Base-by-base conservation (phyloP, 495 filamentous ascomycete genomes). In the Clohesyomyces aquaticus region DNA sequence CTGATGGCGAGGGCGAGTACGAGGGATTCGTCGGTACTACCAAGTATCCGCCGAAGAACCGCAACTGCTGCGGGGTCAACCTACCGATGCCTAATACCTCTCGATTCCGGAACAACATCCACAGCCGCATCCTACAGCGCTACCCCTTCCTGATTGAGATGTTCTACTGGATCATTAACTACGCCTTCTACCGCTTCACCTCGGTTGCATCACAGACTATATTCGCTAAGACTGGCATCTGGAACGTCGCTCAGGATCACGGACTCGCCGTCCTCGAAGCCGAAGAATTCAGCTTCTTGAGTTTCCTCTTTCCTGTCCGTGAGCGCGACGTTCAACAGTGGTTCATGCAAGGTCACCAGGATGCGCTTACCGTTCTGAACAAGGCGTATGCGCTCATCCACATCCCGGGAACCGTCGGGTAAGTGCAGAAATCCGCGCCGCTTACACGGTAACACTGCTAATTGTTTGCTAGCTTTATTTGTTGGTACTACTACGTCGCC, bases 391-490 rank as follows among this genome's bases (percentile, higher is more conserved):
- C 85, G 3, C 71, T 88, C 22, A 83, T 88, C 22, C 85, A 88
- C 61, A 87, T 88, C 59, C 85, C 85, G 0, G 85, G 85, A 22
- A 87, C 85, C 12, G 85, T 88, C 29, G 81, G 81, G 83, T 86
- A 75, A 68, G 81, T 79, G 27, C 26, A 10, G 28, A 18, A 29
- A 25, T 11, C 23, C 25, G 4, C 41, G 43, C 19, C 53, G 9
- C 23, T 18, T 18, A 41, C 8, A 22, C 19, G 29, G 26, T 14
- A 42, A 52, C 43, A 10, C 11, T 57, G n/a, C 45, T 48, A 19
- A 53, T 23, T 25, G 1, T 54, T 22, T 18, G 4, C 18, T 35
- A 84, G 83, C 1, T 88, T 87, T 69, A 81, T 88, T 22, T 84
- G 81, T 18, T 88, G 85, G 85, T 88, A 83, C 71, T 88, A 88